These are phyloP conservation scores for Paramecium tetraurelia DNA, from an alignment of 73 alveolate genomes.

Conservation along the genomic window DNA sequence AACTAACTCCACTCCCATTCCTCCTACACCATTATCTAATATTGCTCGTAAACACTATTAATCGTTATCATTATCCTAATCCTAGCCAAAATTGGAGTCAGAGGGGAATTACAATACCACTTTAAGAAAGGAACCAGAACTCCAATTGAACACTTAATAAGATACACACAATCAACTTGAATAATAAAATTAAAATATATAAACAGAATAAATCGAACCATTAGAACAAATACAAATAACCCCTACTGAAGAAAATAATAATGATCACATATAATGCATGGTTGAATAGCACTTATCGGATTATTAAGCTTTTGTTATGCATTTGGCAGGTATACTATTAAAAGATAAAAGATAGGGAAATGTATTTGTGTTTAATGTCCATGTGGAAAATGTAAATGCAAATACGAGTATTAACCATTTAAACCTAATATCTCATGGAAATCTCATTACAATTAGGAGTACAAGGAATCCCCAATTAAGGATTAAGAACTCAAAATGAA, in stretches of 20 bases:
- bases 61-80: background rate
- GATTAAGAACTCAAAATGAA: conserved; percentile 29
- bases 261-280: background rate
- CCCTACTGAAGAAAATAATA: background rate
- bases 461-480: background rate
- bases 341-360: conserved; percentile 20
- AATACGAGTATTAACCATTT: background rate
- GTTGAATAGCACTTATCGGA: conserved; percentile 6
- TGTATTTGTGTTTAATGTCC: conserved; percentile 44
- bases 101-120: background rate
- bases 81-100: background rate
- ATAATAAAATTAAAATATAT: background rate
- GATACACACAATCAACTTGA: background rate
- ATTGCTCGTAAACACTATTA: background rate
- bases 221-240: background rate
- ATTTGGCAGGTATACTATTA: background rate
- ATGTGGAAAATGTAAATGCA: conserved; percentile 23
- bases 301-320: background rate
- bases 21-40: background rate
- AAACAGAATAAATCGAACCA: background rate
- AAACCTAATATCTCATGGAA: background rate
- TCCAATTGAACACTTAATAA: background rate
- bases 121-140: background rate
- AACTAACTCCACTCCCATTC: background rate
- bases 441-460: background rate